Evolutionary conservation across 345 rosid genomes (phyloP).

Genomic region (Geranium rotundifolium): DNA sequence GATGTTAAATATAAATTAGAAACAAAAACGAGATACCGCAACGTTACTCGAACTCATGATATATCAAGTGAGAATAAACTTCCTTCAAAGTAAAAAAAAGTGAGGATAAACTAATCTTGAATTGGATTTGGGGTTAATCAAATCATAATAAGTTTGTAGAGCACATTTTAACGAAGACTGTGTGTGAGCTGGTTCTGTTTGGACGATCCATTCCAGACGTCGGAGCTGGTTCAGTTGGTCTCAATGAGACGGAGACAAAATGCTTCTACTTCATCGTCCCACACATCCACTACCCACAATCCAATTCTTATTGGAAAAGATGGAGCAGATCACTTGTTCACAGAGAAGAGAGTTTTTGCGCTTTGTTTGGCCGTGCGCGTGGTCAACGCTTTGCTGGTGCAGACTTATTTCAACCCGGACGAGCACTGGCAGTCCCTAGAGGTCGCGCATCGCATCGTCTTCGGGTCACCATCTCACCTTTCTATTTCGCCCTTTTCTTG

Average conservation of each 20-base stretch:
- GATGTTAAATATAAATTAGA: too few species aligned
- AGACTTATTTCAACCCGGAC: constrained; percentile 85
- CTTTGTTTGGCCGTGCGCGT: constrained; percentile 50
- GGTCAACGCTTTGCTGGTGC: constrained; percentile 55
- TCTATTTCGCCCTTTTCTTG: neutral
- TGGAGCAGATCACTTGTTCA: constrained; percentile 6
- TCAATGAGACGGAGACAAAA: constrained; percentile 25
- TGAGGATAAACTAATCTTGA: too few species aligned
- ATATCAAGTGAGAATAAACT: too few species aligned
- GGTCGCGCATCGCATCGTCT: constrained; percentile 57
- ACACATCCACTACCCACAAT: neutral
- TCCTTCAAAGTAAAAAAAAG: too few species aligned
- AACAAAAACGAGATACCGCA: too few species aligned
- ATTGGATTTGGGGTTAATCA: too few species aligned
- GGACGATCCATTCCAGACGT: too few species aligned
- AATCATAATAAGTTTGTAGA: too few species aligned
- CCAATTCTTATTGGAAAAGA: constrained; percentile 3
- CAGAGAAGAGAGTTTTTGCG: constrained; percentile 27
- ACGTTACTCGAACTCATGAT: too few species aligned
- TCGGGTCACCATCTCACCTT: constrained; percentile 44
- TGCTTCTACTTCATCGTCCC: constrained; percentile 1
- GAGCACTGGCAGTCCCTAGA: constrained; percentile 95
- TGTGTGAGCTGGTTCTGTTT: too few species aligned
- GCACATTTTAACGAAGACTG: too few species aligned
- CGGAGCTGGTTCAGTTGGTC: too few species aligned